A percentile compares a stretch with the other conserved stretches of the same genome.
phyloP scores from a whole-genome alignment of 345 rosid species.

The Lepidium sativum region DNA sequence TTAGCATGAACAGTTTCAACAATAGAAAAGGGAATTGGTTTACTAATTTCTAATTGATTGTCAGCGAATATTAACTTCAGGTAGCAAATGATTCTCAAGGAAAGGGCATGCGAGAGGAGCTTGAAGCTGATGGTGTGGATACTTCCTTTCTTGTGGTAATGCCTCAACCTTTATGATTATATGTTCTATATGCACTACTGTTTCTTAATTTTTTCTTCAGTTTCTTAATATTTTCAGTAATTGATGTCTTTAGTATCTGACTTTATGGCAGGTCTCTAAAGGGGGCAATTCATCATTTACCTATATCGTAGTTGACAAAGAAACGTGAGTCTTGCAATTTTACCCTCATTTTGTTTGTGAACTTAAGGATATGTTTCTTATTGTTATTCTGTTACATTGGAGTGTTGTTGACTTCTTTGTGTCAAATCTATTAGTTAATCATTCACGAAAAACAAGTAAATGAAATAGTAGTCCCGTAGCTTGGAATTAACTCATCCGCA shows the following conservation, averaged over 20 bases:
- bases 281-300: constrained; percentile 81
- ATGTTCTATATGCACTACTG: background rate
- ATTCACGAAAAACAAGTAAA: background rate
- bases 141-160: constrained; percentile 58
- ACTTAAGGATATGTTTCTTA: background rate
- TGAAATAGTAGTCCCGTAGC: background rate
- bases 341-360: background rate
- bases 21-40: background rate
- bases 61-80: constrained; percentile 13
- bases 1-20: background rate
- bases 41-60: background rate
- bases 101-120: constrained; percentile 42
- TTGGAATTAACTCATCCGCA: background rate
- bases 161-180: background rate
- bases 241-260: background rate
- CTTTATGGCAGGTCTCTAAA: constrained; percentile 50
- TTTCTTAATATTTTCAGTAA: background rate
- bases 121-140: constrained; percentile 49
- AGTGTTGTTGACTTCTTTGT: background rate
- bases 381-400: background rate
- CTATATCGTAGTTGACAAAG: constrained; percentile 66
- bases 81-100: constrained; percentile 56
- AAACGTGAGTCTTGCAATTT: constrained; percentile 47
- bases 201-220: background rate
- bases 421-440: background rate